These are phyloP conservation scores for Trichopus zeylanicus DNA, from an alignment of 116 monocot genomes.

Conservation along the genomic window DNA sequence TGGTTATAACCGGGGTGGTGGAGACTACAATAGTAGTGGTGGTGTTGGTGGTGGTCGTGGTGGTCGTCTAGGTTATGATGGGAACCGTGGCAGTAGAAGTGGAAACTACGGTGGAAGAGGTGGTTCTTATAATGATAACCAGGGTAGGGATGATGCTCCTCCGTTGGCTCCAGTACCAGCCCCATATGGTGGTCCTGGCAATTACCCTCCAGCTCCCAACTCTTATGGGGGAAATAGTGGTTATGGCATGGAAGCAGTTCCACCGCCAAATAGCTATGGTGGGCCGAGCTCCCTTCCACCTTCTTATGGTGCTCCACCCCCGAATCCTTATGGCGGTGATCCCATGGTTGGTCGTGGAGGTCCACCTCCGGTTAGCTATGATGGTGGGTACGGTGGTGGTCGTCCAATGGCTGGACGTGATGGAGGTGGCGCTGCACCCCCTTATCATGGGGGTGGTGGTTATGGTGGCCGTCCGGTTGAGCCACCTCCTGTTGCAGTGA, in stretches of 20 bases:
- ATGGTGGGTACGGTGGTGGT: slow-evolving; percentile 38
- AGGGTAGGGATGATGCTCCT: slow-evolving; percentile 28
- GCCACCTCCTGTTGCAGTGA: slow-evolving; percentile 34
- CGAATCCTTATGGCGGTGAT: slow-evolving; percentile 31
- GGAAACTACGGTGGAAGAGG: slow-evolving; percentile 38
- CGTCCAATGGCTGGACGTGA: slow-evolving; percentile 16
- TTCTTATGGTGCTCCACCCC: slow-evolving; percentile 66
- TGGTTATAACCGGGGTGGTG: slow-evolving; percentile 21
- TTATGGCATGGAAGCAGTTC: slow-evolving; percentile 48
- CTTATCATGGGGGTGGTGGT: slow-evolving; percentile 15
- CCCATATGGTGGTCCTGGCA: slow-evolving; percentile 54
- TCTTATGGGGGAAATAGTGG: slow-evolving; percentile 50
- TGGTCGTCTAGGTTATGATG: slow-evolving; percentile 26
- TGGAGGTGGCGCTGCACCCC: slow-evolving; percentile 28
- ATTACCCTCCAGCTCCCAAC: slow-evolving; percentile 40
- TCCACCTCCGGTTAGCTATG: slow-evolving; percentile 29
- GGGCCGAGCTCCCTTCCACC: slow-evolving; percentile 58
- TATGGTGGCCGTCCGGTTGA: slow-evolving; percentile 29
- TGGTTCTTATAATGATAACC: slow-evolving; percentile 20
- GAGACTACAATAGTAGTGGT: slow-evolving; percentile 27
- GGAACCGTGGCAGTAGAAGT: slow-evolving; percentile 19
- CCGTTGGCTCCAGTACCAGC: slow-evolving; percentile 25
- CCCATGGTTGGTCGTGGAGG: slow-evolving; percentile 26
- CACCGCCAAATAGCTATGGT: slow-evolving; percentile 41
- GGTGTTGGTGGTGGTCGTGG: slow-evolving; percentile 18